Evolutionary conservation across 805 yeast genomes (phyloP).

Genomic region (Pichia gijzeniarum): DNA sequence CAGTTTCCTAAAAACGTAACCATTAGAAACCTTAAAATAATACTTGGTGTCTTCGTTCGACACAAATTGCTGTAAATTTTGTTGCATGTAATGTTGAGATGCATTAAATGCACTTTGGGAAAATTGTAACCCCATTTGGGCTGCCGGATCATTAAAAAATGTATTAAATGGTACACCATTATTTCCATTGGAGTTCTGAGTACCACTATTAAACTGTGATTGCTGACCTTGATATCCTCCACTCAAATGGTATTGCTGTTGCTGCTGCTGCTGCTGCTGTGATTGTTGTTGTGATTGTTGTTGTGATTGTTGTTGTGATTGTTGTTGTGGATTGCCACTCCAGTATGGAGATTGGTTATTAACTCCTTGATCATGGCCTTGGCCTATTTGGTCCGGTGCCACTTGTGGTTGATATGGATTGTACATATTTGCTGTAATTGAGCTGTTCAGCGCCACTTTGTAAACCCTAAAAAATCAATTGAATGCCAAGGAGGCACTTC

Average conservation of each 20-base stretch:
- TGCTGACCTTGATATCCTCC: conserved; percentile 21
- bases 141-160: conserved; percentile 69
- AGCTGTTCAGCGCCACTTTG: no score
- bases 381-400: conserved; percentile 11
- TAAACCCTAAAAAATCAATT: no score
- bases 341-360: neutral
- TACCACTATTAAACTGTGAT: conserved; percentile 21
- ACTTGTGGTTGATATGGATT: conserved; percentile 40
- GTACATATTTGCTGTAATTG: conserved; percentile 24
- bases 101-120: conserved; percentile 81
- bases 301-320: conserved; percentile 14
- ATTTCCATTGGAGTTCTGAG: conserved; percentile 10
- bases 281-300: conserved; percentile 20
- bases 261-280: conserved; percentile 20
- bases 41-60: conserved; percentile 59
- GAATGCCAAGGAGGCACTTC: no score
- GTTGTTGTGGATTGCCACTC: conserved; percentile 2
- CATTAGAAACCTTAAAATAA: conserved; percentile 88
- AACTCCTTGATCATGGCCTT: neutral
- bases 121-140: conserved; percentile 80
- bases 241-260: conserved; percentile 15
- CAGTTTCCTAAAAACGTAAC: conserved; percentile 73
- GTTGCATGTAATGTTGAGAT: conserved; percentile 73
- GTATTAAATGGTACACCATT: conserved; percentile 26
- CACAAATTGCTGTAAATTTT: conserved; percentile 52